phyloP scores from a whole-genome alignment of 2,329 filamentous ascomycete species.

The Dothiorella sarmentorum region DNA sequence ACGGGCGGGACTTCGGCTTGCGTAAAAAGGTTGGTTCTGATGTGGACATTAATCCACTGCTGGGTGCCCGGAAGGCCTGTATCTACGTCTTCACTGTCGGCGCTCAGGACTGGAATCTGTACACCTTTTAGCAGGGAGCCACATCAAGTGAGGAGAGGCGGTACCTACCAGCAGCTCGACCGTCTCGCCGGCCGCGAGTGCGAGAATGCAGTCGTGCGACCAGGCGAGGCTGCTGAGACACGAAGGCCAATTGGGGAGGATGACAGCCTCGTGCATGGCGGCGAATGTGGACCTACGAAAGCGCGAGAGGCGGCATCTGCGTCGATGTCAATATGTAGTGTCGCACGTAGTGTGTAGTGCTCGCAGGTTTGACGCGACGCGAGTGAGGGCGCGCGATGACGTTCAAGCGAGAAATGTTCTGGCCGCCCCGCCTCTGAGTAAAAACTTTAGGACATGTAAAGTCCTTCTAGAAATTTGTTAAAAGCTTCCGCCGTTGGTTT shows the following conservation, averaged over 20 bases:
- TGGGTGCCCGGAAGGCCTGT: slow-evolving; percentile 26
- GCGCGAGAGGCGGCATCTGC: neutral
- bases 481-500: too few relatives aligned
- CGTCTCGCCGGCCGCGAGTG: slow-evolving; percentile 54
- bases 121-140: slow-evolving; percentile 20
- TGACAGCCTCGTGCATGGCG: slow-evolving; percentile 34
- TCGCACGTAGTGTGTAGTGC: neutral
- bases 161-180: slow-evolving; percentile 50
- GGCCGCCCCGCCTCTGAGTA: neutral
- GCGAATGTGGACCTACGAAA: neutral
- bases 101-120: slow-evolving; percentile 35
- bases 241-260: slow-evolving; percentile 47
- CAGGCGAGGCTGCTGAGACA: slow-evolving; percentile 54
- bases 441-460: too few relatives aligned
- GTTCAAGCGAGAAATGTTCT: neutral
- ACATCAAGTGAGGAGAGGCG: neutral
- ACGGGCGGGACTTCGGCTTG: slow-evolving; percentile 46
- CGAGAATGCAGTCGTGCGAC: slow-evolving; percentile 58
- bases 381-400: neutral
- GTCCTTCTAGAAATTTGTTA: too few relatives aligned
- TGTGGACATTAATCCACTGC: slow-evolving; percentile 35
- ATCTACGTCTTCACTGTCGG: slow-evolving; percentile 28
- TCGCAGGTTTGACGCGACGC: slow-evolving; percentile 6
- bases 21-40: slow-evolving; percentile 53
- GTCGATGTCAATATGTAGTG: neutral